A percentile compares a stretch with the other conserved stretches of the same genome.
phyloP scores from a whole-genome alignment of 208 protist species.

The Leishmania amazonensis region DNA sequence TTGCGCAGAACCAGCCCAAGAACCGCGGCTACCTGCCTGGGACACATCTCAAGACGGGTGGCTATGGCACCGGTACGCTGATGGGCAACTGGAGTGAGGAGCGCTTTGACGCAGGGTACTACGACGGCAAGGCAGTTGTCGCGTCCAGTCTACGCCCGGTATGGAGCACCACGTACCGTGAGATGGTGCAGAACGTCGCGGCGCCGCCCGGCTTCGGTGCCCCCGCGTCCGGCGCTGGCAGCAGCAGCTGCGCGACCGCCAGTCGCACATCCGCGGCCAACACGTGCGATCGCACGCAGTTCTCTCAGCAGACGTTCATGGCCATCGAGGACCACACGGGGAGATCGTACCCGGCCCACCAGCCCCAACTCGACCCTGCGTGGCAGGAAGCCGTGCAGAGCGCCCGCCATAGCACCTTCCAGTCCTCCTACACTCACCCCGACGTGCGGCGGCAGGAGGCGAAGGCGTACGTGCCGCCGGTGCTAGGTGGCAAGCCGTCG shows the following conservation, averaged over 20 bases:
- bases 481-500: slow-evolving; percentile 53
- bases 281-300: slow-evolving; percentile 30
- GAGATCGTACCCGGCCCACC: slow-evolving; percentile 79
- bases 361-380: slow-evolving; percentile 75
- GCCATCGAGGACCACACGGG: slow-evolving; percentile 78
- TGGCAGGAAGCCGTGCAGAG: slow-evolving; percentile 21
- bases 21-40: slow-evolving; percentile 88
- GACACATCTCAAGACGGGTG: slow-evolving; percentile 70
- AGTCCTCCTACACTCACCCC: slow-evolving; percentile 36
- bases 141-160: slow-evolving; percentile 30
- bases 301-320: slow-evolving; percentile 74
- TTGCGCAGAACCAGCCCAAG: slow-evolving; percentile 82
- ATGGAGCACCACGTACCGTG: slow-evolving; percentile 67
- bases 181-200: slow-evolving; percentile 32
- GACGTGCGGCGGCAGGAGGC: slow-evolving; percentile 32
- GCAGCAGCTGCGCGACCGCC: slow-evolving; percentile 1
- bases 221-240: slow-evolving; percentile 7
- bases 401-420: slow-evolving; percentile 22
- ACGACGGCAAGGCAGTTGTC: slow-evolving; percentile 73
- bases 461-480: slow-evolving; percentile 45
- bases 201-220: background rate
- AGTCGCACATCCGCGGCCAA: background rate
- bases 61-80: slow-evolving; percentile 78
- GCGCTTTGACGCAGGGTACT: slow-evolving; percentile 73
- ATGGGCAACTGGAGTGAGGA: slow-evolving; percentile 91